Evolutionary conservation across 257 asterid species (phyloP), one percentile per base, ranked within the genome.

Genomic region (Solanum corneliomulleri): DNA sequence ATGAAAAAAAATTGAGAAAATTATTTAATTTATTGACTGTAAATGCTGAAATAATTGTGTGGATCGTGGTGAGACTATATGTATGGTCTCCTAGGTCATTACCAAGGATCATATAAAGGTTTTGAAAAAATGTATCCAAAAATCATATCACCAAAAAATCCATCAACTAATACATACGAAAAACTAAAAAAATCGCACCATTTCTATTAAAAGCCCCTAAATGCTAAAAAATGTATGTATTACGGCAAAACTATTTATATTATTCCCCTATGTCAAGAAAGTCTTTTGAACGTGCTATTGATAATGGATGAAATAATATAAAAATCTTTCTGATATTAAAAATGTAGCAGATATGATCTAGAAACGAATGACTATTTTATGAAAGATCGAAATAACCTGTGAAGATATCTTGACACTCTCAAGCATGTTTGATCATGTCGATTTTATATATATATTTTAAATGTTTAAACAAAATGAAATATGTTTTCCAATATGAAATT

Each of bases 301-400:
- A 4, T 18, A 56, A 1, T 56, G n/a, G 0, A 18, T 7, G 2
- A 1, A 56, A 18, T 10, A 56, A 56, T 18, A n/a, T 56, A 4
- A 0, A 56, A 1, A 56, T 18, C 3, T 56, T 10, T 56, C 4
- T 23, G 3, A 56, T 0, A 11, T 10, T 18, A 18, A 56, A 7
- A 56, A 1, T 56, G 0, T 56, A 7, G 11, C 7, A 2, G 0
- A 7, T 56, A 56, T 18, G 2, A 18, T 56, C 1, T 2, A 56
- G 1, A 56, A 56, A 56, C 1, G 10, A 56, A 10, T 18, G n/a
- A 11, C 64, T 18, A 56, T 0, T 4, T 56, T 1, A 56, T 6
- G 4, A 56, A n/a, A 56, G 2, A 56, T 56, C 7, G 0, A 56
- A 56, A 56, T 56, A 2, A 56, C 0, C 1, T 6, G 11, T 56